Evolutionary conservation across 2,329 filamentous ascomycete genomes (phyloP), one percentile per base, ranked within the genome.

Genomic region (Penicillium sp.): DNA sequence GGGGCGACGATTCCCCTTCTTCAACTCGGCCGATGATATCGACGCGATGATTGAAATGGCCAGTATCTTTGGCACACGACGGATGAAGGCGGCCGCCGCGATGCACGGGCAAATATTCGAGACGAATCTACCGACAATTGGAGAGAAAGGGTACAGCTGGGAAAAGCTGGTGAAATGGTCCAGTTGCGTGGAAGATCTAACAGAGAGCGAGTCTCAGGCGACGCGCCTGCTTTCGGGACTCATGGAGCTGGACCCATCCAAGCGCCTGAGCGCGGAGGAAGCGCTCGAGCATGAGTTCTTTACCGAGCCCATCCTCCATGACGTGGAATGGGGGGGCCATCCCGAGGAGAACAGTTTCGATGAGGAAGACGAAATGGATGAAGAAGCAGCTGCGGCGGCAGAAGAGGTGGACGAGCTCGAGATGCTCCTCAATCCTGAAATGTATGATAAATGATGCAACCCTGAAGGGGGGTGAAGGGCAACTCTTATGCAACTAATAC

Each of bases 31-130:
- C n/a, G 93, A 98, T 66, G 93, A 98, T 61, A 86, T 98, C 41
- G 93, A 98, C 64, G 93, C 93, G 44, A 86, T 96, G 79, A 91
- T 98, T 57, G 93, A 98, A 69, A 94, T 98, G 57, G 88, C 90
- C 33, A 95, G 89, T 49, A 95, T 98, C 51, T 96, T 97, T 66
- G 93, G 93, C 43, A 78, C 79, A 37, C 84, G 81, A 64, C 83
- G 84, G 49, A 97, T 98, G 91, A 87, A 85, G 63, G 76, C 81
- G 32, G 87, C 86, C 3, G 89, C 88, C 0, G 75, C 89, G 13
- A 75, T 95, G 43, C 93, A 98, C 63, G 93, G 93, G 1, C 88
- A 90, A 61, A 83, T 95, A 49, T 89, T 97, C 54, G 90, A 98
- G 69, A 93, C 88, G 0, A 95, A 82, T 50, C 90, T 98, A 48